Conservation (phyloP, 2,329 filamentous ascomycete genomes). For the Stagonosporopsis cucurbitacearum region DNA sequence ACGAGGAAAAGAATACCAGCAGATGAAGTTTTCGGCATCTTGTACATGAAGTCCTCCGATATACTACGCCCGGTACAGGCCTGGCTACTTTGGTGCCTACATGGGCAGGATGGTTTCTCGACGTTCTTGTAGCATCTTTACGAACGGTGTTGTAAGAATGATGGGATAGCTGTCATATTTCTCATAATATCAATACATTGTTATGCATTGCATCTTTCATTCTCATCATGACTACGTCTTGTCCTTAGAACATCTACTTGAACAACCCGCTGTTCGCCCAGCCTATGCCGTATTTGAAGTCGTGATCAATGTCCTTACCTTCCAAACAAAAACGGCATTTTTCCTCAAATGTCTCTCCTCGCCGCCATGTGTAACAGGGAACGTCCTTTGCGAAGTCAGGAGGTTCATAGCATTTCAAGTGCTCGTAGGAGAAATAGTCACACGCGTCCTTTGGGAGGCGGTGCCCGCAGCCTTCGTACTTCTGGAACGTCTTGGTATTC, state of each 20-base stretch:
- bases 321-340: conserved; percentile 1
- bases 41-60: conserved; percentile 9
- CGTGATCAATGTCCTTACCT: conserved; percentile 1
- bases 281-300: conserved; percentile 1
- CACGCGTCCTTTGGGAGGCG: conserved; percentile 1
- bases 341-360: neutral
- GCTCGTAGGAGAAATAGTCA: neutral
- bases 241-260: neutral
- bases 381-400: neutral
- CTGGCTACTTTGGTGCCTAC: neutral
- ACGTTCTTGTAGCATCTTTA: neutral
- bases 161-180: conserved; percentile 9
- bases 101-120: conserved; percentile 12
- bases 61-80: neutral
- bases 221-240: neutral
- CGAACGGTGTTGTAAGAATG: conserved; percentile 4
- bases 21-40: neutral
- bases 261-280: neutral
- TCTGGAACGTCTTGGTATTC: neutral
- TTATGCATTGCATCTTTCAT: neutral
- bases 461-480: conserved; percentile 3
- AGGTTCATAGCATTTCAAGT: neutral
- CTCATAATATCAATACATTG: conserved; percentile 7
- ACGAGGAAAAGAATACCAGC: neutral
- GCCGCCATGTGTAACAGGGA: neutral